phyloP scores from a whole-genome alignment of 129 eudicot genomes.

The Solidago caesia region DNA sequence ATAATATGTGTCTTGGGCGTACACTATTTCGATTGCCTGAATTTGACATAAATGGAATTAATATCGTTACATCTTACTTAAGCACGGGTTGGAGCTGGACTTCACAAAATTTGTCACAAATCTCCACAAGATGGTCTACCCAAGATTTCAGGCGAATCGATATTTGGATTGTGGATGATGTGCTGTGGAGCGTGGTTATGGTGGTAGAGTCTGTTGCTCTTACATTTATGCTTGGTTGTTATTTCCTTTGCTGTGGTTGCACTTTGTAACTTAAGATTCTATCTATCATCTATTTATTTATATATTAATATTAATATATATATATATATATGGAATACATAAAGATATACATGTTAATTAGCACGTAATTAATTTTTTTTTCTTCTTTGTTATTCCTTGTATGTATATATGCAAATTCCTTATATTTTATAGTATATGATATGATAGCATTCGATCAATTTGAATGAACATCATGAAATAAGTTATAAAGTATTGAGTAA shows the following conservation, averaged over 20 bases:
- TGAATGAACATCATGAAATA: no score
- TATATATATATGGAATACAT: neutral
- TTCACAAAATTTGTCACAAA: conserved; percentile 35
- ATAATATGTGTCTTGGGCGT: conserved; percentile 41
- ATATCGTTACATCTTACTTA: conserved; percentile 32
- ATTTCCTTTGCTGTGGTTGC: conserved; percentile 79
- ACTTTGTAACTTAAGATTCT: conserved; percentile 38
- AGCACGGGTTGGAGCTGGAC: conserved; percentile 38
- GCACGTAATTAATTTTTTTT: no score
- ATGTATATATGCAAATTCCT: no score
- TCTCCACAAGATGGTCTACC: conserved; percentile 35
- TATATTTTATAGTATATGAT: no score
- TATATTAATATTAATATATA: no score
- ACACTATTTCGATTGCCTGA: conserved; percentile 50
- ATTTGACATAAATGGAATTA: conserved; percentile 30
- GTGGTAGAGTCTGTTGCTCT: conserved; percentile 59
- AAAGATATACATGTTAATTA: no score
- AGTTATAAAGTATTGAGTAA: no score
- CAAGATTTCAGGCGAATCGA: conserved; percentile 42
- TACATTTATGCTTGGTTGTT: conserved; percentile 58
- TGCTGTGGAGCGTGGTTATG: conserved; percentile 55
- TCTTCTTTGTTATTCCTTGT: no score
- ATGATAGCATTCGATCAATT: no score
- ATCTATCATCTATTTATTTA: neutral
- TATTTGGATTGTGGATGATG: conserved; percentile 56